Conservation (phyloP, 2,329 filamentous ascomycete species). For the Lasiodiplodia sp. region DNA sequence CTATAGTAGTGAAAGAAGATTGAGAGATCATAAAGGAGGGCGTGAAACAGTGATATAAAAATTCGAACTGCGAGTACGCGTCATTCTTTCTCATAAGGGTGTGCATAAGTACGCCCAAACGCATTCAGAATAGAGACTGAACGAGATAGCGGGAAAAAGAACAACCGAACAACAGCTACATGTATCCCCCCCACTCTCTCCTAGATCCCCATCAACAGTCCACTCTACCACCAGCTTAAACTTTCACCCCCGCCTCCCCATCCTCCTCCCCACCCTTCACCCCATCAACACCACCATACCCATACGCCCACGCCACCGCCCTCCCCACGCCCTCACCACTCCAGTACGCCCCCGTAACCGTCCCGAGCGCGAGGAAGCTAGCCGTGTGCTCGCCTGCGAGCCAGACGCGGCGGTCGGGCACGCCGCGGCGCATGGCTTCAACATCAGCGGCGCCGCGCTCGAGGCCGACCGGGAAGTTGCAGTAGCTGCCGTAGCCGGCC, state of each 20-base stretch:
- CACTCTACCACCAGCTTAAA: neutral
- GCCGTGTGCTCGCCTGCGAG: constrained; percentile 90
- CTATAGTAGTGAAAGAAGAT: too few relatives aligned
- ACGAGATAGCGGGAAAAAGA: neutral
- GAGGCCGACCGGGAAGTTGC: constrained; percentile 82
- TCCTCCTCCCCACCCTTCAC: neutral
- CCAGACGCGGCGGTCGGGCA: constrained; percentile 76
- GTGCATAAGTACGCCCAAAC: too few relatives aligned
- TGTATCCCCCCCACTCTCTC: neutral
- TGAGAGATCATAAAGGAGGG: too few relatives aligned
- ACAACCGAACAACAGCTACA: neutral
- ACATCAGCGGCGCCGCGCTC: constrained; percentile 76
- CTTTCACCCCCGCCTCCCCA: neutral
- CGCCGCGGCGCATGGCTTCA: constrained; percentile 61
- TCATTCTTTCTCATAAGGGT: too few relatives aligned
- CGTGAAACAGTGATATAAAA: too few relatives aligned
- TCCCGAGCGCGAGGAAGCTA: constrained; percentile 87
- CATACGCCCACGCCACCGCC: constrained; percentile 64
- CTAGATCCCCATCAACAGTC: neutral
- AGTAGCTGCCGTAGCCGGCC: constrained; percentile 82
- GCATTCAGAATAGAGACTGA: too few relatives aligned
- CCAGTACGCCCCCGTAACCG: constrained; percentile 91
- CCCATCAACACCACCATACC: constrained; percentile 45
- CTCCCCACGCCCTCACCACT: constrained; percentile 80
- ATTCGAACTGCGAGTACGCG: too few relatives aligned